Base-by-base conservation (phyloP, 2,329 filamentous ascomycete genomes). In the Xylaria sp. region DNA sequence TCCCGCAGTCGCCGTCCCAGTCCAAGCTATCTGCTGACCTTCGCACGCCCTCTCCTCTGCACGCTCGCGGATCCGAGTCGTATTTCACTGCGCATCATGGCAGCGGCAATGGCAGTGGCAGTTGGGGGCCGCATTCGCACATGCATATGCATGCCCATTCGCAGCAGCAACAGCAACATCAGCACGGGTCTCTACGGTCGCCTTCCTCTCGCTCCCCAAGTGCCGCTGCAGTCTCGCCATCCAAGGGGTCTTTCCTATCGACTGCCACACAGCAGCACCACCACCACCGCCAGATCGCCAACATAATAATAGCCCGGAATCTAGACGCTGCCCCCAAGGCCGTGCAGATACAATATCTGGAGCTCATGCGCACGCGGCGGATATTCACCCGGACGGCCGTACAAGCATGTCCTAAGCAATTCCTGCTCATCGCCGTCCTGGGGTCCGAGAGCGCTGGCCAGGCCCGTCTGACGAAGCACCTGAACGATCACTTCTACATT, bases 401-500 rank as follows among this genome's bases (percentile, higher is more conserved):
- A 53, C 90, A 97, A 74, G 84, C 86, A 44, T 91, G 92, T 0
- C 93, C 94, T 0, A 91, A 90, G 76, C 87, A 89, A 32, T 97
- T 98, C 77, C 82, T 98, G 29, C 90, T 98, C 71, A 83, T 97
- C 35, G 91, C 93, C 1, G 82, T 97, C n/a, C 82, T 94, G 18
- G 74, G 65, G 18, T 65, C 72, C 37, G 72, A 67, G 42, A 67
- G 59, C 1, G 83, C 80, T 23, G 85, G 84, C 2, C 77, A 78
- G 42, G 83, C 80, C 23, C 84, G 84, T 1, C 83, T 91, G 59
- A 86, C 83, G 25, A 81, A 80, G 37, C 86, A 93, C 73, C 77
- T 91, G 79, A 97, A 94, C 75, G 93, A 98, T 68, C 89, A 92
- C 71, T 91, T 98, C 73, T 93, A 94, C 77, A 90, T 98, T 66